These are phyloP conservation scores for Ammopiptanthus mongolicus DNA, from an alignment of 306 rosid genomes.

Conservation along the genomic window DNA sequence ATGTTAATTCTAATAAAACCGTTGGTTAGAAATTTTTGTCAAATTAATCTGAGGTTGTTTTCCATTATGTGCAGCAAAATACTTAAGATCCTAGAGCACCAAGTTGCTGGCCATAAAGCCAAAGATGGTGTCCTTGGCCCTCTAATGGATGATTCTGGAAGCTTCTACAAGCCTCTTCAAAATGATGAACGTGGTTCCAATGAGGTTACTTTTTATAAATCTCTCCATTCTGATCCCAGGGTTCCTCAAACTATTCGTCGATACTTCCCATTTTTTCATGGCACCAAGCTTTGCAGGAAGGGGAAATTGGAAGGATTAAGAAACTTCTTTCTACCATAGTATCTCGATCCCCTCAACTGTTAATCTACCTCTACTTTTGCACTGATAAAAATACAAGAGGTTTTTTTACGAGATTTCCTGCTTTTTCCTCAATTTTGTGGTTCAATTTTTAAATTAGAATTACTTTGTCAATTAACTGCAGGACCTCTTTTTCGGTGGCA, in stretches of 20 bases:
- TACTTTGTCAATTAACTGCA: too few species aligned
- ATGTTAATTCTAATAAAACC: neutral
- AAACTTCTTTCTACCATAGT: too few species aligned
- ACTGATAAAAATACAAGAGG: too few species aligned
- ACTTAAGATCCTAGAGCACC: slow-evolving; percentile 77
- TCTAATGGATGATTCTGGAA: slow-evolving; percentile 63
- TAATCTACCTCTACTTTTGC: too few species aligned
- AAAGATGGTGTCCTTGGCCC: slow-evolving; percentile 62
- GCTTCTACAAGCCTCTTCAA: slow-evolving; percentile 85
- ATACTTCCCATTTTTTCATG: slow-evolving; percentile 61
- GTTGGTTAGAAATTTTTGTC: neutral
- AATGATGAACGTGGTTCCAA: slow-evolving; percentile 47
- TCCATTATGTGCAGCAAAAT: slow-evolving; percentile 31
- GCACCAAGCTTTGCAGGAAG: slow-evolving; percentile 35
- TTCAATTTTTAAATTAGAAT: too few species aligned
- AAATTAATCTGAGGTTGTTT: neutral
- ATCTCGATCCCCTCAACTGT: too few species aligned
- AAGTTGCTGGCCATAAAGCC: slow-evolving; percentile 84
- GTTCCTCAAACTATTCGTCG: slow-evolving; percentile 34
- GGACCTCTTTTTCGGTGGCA: too few species aligned
- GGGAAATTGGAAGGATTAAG: too few species aligned
- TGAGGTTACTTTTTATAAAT: slow-evolving; percentile 48
- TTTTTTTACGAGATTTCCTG: too few species aligned
- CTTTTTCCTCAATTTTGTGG: too few species aligned
- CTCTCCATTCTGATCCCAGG: slow-evolving; percentile 26